A percentile compares a stretch with the other conserved stretches of the same genome.
phyloP scores from a whole-genome alignment of 495 filamentous ascomycete species.

The Penicillium riverlandense region DNA sequence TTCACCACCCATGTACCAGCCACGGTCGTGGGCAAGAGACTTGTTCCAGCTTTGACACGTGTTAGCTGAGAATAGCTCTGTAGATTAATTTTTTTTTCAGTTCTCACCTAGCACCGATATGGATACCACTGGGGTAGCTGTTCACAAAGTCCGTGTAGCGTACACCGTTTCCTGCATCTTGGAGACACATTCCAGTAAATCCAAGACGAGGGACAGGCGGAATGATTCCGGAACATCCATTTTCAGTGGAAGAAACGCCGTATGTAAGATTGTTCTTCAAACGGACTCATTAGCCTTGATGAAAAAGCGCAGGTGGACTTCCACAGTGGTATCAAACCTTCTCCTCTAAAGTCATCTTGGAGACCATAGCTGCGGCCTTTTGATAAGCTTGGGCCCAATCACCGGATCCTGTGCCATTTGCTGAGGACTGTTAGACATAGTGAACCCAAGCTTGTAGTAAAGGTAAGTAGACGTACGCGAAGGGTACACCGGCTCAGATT shows the following conservation, averaged over 20 bases:
- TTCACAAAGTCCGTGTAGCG: constrained; percentile 54
- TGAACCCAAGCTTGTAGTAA: neutral
- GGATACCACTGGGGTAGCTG: constrained; percentile 47
- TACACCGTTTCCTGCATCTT: constrained; percentile 57
- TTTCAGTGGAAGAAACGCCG: constrained; percentile 23
- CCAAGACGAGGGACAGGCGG: constrained; percentile 43
- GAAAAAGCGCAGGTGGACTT: no score
- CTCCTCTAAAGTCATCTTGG: constrained; percentile 52
- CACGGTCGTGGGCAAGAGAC: constrained; percentile 51
- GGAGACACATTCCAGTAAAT: constrained; percentile 57
- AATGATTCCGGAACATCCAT: constrained; percentile 46
- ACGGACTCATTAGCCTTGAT: neutral
- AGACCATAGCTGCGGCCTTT: constrained; percentile 45
- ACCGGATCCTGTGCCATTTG: constrained; percentile 11
- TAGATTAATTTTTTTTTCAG: no score
- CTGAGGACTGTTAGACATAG: constrained; percentile 3
- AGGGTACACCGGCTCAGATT: constrained; percentile 49
- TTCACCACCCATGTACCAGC: constrained; percentile 44
- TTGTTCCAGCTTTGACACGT: constrained; percentile 32
- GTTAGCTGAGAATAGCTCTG: neutral
- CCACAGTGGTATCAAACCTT: constrained; percentile 22
- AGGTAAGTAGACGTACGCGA: constrained; percentile 25
- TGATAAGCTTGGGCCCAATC: constrained; percentile 42
- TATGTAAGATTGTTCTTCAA: constrained; percentile 42
- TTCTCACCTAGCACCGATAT: constrained; percentile 41